Base-by-base conservation (phyloP, 257 asterid species). In the Capsicum chinense region DNA sequence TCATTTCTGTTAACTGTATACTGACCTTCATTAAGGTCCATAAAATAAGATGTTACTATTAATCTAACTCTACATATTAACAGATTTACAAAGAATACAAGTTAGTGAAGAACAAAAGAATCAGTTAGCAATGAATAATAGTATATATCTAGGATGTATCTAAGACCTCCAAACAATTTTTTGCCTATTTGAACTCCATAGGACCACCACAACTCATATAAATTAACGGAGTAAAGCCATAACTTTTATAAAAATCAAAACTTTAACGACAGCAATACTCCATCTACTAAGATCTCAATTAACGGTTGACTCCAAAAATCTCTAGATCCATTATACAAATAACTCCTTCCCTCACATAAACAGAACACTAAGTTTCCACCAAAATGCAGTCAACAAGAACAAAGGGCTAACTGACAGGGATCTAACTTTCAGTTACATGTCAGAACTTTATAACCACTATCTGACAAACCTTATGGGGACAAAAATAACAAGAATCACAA, bases 361-460 rank as follows among this genome's bases (percentile, higher is more conserved):
- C 1, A 48, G 44, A 50, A 50, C 21, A 74, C 11, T 39, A 21
- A 74, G 19, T 21, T 39, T 60, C n/a, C 79, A 64, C 35, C 42
- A 63, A 48, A 82, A 82, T 82, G 84, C 16, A 57, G 14, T 19
- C 26, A 58, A 26, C 44, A 81, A 81, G 52, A 21, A 81, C 59
- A 64, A 81, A 63, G 73, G 35, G 17, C 69, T 12, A 44, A 44
- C 12, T 12, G 37, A 81, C 17, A 66, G 63, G n/a, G 79, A 70
- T 70, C 84, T 64, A 82, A 64, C 14, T 52, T 82, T 56, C 84
- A 82, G 79, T 64, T 82, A 82, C 84, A 82, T 82, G 56, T 82
- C 76, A 56, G 71, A 64, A 82, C 17, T 26, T 82, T 14, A 76
- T 66, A 52, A 14, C 44, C 44, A 39, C 47, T 63, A 66, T 10